phyloP scores from a whole-genome alignment of 306 rosid species.

The Prunus kanzakura region DNA sequence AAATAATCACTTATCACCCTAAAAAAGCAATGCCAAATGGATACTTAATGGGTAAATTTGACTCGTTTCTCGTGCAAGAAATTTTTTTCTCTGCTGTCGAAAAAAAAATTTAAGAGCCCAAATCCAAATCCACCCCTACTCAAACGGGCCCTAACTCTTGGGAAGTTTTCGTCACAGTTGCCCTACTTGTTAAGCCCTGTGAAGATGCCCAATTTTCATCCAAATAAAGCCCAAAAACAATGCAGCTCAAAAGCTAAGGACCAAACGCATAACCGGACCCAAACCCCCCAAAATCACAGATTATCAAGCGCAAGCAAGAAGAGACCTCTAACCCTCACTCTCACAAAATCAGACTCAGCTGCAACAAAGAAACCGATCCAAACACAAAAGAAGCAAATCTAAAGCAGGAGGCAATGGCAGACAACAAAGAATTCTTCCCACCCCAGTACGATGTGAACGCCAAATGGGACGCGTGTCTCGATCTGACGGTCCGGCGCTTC shows the following conservation, averaged over 20 bases:
- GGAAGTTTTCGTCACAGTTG: no score
- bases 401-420: conserved; percentile 24
- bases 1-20: no score
- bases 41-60: no score
- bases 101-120: no score
- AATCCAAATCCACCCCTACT: no score
- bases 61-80: no score
- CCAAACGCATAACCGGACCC: not conserved
- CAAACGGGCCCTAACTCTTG: no score
- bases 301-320: not conserved
- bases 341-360: not conserved
- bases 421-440: conserved; percentile 26
- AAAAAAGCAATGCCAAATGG: no score
- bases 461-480: conserved; percentile 55
- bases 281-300: not conserved
- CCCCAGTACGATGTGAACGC: conserved; percentile 45
- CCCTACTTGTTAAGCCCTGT: no score
- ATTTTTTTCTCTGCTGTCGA: no score
- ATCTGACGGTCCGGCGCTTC: conserved; percentile 57
- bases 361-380: not conserved
- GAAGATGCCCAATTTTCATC: not conserved
- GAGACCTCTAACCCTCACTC: not conserved
- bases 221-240: not conserved
- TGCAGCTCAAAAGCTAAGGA: not conserved
- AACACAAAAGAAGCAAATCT: not conserved